Percentiles rank a stretch among this genome's conserved stretches.
Conservation (phyloP, 108 stramenopile genomes). For the Fragilaria crotonensis region DNA sequence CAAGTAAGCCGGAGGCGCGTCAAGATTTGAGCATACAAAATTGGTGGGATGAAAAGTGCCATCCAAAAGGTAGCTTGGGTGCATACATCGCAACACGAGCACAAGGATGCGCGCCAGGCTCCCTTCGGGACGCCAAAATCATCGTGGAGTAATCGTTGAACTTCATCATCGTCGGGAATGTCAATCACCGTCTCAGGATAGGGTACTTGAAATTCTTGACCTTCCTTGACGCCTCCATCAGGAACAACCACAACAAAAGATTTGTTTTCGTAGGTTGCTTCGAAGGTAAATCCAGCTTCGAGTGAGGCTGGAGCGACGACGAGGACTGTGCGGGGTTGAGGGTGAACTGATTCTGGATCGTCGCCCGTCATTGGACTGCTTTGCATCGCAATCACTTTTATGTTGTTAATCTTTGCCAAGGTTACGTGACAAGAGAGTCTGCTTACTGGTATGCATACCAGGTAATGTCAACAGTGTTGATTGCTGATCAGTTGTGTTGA, state of each 20-base stretch:
- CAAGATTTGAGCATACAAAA: constrained; percentile 48
- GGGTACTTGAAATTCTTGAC: constrained; percentile 11
- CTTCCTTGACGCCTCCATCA: constrained; percentile 11
- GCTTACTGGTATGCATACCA: no score
- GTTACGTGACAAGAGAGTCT: not conserved
- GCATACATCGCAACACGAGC: constrained; percentile 45
- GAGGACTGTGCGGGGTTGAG: no score
- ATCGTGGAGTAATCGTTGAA: constrained; percentile 16
- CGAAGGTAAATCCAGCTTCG: constrained; percentile 49
- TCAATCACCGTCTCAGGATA: not conserved
- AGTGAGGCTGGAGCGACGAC: constrained; percentile 57
- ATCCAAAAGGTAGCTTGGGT: constrained; percentile 63
- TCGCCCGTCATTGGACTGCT: no score
- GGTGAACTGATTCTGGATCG: no score
- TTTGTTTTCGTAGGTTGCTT: constrained; percentile 36
- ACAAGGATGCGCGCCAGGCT: constrained; percentile 34
- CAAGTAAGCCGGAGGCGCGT: constrained; percentile 43
- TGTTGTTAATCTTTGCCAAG: constrained; percentile 5
- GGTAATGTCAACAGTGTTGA: no score
- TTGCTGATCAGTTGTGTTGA: no score
- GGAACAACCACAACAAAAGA: constrained; percentile 39
- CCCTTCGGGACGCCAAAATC: constrained; percentile 28
- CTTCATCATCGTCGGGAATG: not conserved
- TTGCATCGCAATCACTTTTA: no score
- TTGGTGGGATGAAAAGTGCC: constrained; percentile 31